phyloP scores from a whole-genome alignment of 345 rosid species.

The Salix koriyanagi region DNA sequence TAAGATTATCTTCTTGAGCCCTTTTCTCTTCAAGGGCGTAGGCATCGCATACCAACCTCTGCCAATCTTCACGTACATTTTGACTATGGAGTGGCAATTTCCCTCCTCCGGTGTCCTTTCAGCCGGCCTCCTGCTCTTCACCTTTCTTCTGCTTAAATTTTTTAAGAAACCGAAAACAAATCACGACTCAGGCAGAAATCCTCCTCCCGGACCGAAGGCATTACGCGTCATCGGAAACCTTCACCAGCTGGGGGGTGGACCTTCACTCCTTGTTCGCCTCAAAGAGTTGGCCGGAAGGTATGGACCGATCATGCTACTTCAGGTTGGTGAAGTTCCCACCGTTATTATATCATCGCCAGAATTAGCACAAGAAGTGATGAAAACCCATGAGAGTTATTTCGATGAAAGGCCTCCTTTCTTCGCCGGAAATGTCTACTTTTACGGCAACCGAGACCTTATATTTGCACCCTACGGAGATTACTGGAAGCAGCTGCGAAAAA shows the following conservation, averaged over 20 bases:
- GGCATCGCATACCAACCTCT: too few species aligned
- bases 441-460: not conserved
- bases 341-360: not conserved
- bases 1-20: too few species aligned
- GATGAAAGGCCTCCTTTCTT: not conserved
- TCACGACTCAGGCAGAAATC: not conserved
- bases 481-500: not conserved
- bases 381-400: not conserved
- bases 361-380: not conserved
- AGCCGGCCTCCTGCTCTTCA: not conserved
- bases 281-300: not conserved
- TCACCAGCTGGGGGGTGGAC: not conserved
- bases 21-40: too few species aligned
- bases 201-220: not conserved
- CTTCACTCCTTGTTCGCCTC: not conserved
- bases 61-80: too few species aligned
- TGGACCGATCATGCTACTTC: slow-evolving; percentile 1
- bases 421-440: not conserved
- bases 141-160: not conserved
- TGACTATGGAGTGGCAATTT: too few species aligned
- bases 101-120: not conserved
- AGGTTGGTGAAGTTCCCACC: not conserved
- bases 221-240: not conserved
- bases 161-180: not conserved
- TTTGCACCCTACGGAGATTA: not conserved